Conservation (phyloP, 306 rosid species). For the Prosopis cineraria region DNA sequence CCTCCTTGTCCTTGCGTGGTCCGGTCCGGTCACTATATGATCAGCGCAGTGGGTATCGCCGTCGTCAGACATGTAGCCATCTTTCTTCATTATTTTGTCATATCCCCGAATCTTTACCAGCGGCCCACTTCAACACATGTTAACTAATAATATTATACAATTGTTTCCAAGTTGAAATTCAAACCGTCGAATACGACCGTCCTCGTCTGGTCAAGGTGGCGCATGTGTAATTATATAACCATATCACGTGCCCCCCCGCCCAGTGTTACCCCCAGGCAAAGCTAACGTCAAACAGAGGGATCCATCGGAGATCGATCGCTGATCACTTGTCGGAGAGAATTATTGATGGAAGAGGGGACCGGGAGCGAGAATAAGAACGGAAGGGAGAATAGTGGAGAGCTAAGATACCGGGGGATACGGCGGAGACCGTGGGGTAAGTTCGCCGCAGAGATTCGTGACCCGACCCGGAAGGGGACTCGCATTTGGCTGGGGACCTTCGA, state of each 20-base stretch:
- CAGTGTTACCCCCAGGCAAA: neutral
- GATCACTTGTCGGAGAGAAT: too few species aligned
- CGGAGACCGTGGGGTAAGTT: conserved; percentile 92
- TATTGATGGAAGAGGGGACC: conserved; percentile 50
- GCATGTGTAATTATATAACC: neutral
- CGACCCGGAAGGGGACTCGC: conserved; percentile 78
- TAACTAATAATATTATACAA: neutral
- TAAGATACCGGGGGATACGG: conserved; percentile 73
- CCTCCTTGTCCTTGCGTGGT: too few species aligned
- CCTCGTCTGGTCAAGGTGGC: conserved; percentile 19
- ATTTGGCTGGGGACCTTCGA: conserved; percentile 88
- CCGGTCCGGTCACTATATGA: too few species aligned
- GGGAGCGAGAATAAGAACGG: conserved; percentile 5
- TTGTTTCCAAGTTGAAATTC: conserved; percentile 17
- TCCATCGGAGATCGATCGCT: too few species aligned
- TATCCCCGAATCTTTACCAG: neutral
- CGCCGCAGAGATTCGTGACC: conserved; percentile 96
- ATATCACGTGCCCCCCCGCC: neutral
- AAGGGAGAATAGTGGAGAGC: conserved; percentile 17
- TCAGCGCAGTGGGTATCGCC: neutral
- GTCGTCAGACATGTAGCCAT: neutral
- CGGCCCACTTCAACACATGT: conserved; percentile 28
- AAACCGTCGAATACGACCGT: conserved; percentile 48
- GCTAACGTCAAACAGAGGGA: neutral
- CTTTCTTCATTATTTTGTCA: neutral